phyloP scores from a whole-genome alignment of 2,329 filamentous ascomycete genomes.

The Fusarium mexicanum region DNA sequence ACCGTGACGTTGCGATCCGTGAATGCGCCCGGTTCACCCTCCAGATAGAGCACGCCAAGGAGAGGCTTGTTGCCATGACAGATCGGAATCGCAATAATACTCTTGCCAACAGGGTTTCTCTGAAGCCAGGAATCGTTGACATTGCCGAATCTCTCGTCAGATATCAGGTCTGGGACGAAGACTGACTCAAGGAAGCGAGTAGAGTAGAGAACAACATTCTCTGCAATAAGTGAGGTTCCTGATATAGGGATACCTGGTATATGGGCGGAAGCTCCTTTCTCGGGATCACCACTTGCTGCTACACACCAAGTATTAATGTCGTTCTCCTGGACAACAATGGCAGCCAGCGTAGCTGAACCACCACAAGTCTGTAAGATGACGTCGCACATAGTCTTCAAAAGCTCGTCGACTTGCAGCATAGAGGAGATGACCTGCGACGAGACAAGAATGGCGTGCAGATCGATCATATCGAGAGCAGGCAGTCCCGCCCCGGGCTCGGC shows the following conservation, averaged over 20 bases:
- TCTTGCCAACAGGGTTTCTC: constrained; percentile 74
- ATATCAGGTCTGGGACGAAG: constrained; percentile 77
- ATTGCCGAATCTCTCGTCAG: constrained; percentile 81
- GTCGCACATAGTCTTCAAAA: constrained; percentile 83
- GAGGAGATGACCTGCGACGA: constrained; percentile 84
- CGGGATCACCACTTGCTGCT: constrained; percentile 77
- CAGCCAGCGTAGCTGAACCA: constrained; percentile 73
- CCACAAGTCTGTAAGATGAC: constrained; percentile 83
- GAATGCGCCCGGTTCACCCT: constrained; percentile 78
- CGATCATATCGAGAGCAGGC: constrained; percentile 83
- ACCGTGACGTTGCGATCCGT: constrained; percentile 77
- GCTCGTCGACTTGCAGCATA: constrained; percentile 77
- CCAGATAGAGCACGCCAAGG: constrained; percentile 79
- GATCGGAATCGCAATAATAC: constrained; percentile 84
- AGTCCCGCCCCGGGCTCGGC: constrained; percentile 69
- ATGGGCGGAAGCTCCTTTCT: constrained; percentile 73
- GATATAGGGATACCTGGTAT: constrained; percentile 71
- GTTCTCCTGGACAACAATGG: constrained; percentile 77
- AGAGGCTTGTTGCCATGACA: constrained; percentile 75
- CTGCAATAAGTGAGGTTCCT: constrained; percentile 74
- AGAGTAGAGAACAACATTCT: constrained; percentile 80
- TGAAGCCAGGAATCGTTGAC: constrained; percentile 75
- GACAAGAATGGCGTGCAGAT: constrained; percentile 79
- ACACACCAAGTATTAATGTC: constrained; percentile 73
- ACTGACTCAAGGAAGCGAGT: constrained; percentile 80